These are phyloP conservation scores for Fusarium virguliforme DNA, from an alignment of 2,329 filamentous ascomycete species.

Conservation along the genomic window DNA sequence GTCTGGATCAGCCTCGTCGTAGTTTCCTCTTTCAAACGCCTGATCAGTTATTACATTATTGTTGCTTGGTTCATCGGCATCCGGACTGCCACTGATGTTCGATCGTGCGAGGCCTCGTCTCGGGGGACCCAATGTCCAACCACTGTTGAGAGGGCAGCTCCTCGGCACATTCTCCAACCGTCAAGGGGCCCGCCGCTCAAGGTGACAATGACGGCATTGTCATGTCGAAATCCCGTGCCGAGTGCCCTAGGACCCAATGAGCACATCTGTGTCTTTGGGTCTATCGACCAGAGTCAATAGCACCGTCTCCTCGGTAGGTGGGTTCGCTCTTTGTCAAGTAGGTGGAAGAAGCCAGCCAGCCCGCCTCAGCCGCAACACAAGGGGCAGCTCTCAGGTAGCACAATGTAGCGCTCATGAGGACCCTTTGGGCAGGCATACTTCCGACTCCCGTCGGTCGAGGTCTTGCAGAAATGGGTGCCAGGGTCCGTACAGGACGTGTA, in stretches of 20 bases:
- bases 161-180: constrained; percentile 6
- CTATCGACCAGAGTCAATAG: background rate
- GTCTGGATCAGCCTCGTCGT: constrained; percentile 11
- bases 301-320: background rate
- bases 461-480: constrained; percentile 79
- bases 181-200: constrained; percentile 2
- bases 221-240: background rate
- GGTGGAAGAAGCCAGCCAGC: constrained; percentile 5
- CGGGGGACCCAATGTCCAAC: background rate
- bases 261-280: background rate
- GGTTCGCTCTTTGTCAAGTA: constrained; percentile 24
- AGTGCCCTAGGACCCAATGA: background rate
- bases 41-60: background rate
- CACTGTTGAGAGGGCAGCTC: constrained; percentile 12
- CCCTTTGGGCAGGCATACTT: constrained; percentile 73
- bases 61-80: background rate
- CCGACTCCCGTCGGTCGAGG: constrained; percentile 76
- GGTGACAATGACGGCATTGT: background rate
- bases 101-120: background rate
- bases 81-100: background rate
- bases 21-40: constrained; percentile 1
- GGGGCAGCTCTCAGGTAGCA: constrained; percentile 74
- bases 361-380: constrained; percentile 59
- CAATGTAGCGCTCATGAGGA: constrained; percentile 82
- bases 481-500: constrained; percentile 80